Base-by-base conservation (phyloP, 169 alveolate genomes). In the Miamiensis avidus region DNA sequence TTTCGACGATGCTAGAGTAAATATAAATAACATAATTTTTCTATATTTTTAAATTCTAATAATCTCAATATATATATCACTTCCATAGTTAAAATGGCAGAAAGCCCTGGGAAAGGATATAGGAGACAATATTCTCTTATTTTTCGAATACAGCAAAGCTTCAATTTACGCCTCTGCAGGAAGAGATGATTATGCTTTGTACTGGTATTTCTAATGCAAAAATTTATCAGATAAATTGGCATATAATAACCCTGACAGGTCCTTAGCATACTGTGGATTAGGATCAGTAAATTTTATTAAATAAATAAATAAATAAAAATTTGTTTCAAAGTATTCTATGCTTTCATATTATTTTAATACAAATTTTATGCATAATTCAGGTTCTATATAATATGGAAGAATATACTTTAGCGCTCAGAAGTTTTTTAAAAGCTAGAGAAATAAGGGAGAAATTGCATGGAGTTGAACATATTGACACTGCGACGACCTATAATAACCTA, bases 391-490 rank as follows among this genome's bases (percentile, higher is more conserved):
- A 94, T 84, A 89, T 93, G 91, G 96, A 95, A 78, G 97, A 96
- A 79, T 96, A 92, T 81, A 93, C 88, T 65, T 91, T 96, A 93
- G 92, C 97, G 20, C 73, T 89, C 11, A 88, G 98, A 75, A 34
- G 92, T 33, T 96, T 85, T 90, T 65, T 90, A 75, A 88, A 89
- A 64, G 83, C 96, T 0, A 87, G 96, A 82, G 90, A 91, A 78
- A 89, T 93, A 31, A 92, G 98, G 76, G 97, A 96, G 83, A 92
- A 93, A 69, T 86, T 92, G 29, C 88, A 93, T 16, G 98, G 98
- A 29, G 97, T 97, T 29, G 98, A 96, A 81, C 94, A 97, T 15
- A 90, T 92, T 25, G 98, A 96, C 84, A 96, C 98, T 26, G 97
- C 98, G 0, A 89, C 97, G 28, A 95, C 93, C 20, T 96, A 93